These are phyloP conservation scores for Moesziomyces antarcticus DNA, from an alignment of 1,284 basidiomycete genomes.

Conservation along the genomic window DNA sequence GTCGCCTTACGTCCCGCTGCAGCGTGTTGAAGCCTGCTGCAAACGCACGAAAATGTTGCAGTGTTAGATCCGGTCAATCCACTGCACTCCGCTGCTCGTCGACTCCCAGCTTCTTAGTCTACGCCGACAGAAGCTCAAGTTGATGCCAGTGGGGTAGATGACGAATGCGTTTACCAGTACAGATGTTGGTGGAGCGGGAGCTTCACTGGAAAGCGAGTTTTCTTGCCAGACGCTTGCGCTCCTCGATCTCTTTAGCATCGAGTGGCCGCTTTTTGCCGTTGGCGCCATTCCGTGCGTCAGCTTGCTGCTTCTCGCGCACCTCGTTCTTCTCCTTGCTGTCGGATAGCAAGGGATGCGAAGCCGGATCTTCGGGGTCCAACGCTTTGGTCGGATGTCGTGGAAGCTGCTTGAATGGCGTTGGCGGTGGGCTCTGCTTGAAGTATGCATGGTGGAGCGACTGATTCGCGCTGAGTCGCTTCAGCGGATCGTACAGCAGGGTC, in stretches of 20 bases:
- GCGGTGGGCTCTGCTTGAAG: slow-evolving; percentile 54
- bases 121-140: not conserved
- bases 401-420: slow-evolving; percentile 55
- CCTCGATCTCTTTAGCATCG: slow-evolving; percentile 51
- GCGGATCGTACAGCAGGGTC: slow-evolving; percentile 87
- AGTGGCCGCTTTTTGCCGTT: slow-evolving; percentile 45
- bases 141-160: not conserved
- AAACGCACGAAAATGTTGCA: no score
- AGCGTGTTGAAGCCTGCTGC: no score
- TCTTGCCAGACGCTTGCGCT: slow-evolving; percentile 56
- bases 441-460: slow-evolving; percentile 62
- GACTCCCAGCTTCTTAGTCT: not conserved
- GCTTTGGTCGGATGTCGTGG: slow-evolving; percentile 58
- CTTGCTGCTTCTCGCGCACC: slow-evolving; percentile 32
- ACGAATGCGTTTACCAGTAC: slow-evolving; percentile 4
- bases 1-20: no score
- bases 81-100: not conserved
- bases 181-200: not conserved
- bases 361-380: slow-evolving; percentile 31
- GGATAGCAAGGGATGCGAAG: slow-evolving; percentile 42
- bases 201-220: slow-evolving; percentile 51
- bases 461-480: slow-evolving; percentile 79
- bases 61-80: no score
- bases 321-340: slow-evolving; percentile 54
- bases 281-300: not conserved